Conservation (phyloP, 75 land plant species). For the Pinus tabuliformis region DNA sequence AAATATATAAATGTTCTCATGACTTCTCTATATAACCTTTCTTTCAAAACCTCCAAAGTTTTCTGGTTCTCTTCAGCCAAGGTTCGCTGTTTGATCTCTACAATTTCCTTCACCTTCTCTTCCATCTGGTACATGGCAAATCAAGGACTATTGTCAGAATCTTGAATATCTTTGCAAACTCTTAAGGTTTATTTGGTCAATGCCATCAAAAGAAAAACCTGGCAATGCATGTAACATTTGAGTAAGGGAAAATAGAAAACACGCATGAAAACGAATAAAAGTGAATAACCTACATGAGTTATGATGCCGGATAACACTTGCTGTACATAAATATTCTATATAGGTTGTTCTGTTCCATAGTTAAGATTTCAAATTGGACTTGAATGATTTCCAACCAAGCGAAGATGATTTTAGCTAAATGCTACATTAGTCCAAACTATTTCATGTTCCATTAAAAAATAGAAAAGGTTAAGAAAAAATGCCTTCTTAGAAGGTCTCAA, state of each 20-base stretch:
- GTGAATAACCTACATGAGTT: neutral
- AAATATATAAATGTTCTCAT: neutral
- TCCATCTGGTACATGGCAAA: slow-evolving; percentile 65
- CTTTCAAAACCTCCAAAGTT: slow-evolving; percentile 86
- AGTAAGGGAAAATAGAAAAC: neutral
- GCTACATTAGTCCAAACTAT: too few relatives aligned
- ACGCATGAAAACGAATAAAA: neutral
- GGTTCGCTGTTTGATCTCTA: slow-evolving; percentile 92
- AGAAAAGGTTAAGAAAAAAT: too few relatives aligned
- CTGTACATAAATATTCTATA: neutral
- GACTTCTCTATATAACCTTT: slow-evolving; percentile 49
- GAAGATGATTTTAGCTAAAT: neutral
- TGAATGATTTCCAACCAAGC: neutral
- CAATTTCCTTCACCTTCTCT: slow-evolving; percentile 92
- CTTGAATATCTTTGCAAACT: slow-evolving; percentile 1
- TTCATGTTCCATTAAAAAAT: too few relatives aligned
- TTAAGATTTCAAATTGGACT: neutral
- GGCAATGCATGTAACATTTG: neutral
- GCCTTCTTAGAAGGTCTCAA: too few relatives aligned
- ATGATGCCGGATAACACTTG: neutral
- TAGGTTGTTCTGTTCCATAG: neutral
- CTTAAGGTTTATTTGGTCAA: neutral
- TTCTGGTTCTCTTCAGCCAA: slow-evolving; percentile 98
- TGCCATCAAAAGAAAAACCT: neutral
- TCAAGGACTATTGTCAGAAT: neutral